These are phyloP conservation scores for Talaromyces trachyspermus DNA, from an alignment of 495 filamentous ascomycete genomes.

Conservation along the genomic window DNA sequence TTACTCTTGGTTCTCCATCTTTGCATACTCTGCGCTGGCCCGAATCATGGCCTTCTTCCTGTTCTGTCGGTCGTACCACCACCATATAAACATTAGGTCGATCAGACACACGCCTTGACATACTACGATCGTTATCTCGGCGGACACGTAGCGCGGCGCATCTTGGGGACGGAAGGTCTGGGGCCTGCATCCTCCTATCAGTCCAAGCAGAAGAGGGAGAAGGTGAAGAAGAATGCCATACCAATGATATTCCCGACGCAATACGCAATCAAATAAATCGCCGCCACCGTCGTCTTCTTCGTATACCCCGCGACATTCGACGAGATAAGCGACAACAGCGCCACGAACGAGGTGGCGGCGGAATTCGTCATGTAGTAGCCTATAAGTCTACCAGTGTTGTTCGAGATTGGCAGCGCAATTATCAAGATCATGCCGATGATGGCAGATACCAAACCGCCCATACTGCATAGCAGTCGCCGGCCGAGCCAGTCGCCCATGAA, in stretches of 20 bases:
- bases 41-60: conserved; percentile 48
- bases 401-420: conserved; percentile 52
- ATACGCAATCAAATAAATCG: conserved; percentile 61
- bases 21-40: conserved; percentile 49
- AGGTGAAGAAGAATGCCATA: conserved; percentile 15
- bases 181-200: conserved; percentile 30
- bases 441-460: conserved; percentile 27
- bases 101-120: conserved; percentile 50
- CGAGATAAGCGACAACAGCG: conserved; percentile 46
- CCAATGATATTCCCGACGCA: conserved; percentile 55
- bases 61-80: conserved; percentile 56
- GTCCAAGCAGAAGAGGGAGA: conserved; percentile 19
- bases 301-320: conserved; percentile 67
- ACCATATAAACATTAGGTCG: conserved; percentile 53
- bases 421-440: conserved; percentile 57
- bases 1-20: conserved; percentile 60
- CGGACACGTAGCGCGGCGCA: conserved; percentile 56
- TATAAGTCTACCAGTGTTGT: conserved; percentile 50
- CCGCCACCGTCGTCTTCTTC: conserved; percentile 67
- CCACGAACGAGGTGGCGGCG: conserved; percentile 42
- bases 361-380: conserved; percentile 60
- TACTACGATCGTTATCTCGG: conserved; percentile 61
- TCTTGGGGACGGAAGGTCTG: conserved; percentile 54
- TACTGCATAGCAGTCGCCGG: conserved; percentile 45
- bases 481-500: conserved; percentile 51